Base-by-base conservation (phyloP, 148 eudicot species). In the Vaccinium darrowii region DNA sequence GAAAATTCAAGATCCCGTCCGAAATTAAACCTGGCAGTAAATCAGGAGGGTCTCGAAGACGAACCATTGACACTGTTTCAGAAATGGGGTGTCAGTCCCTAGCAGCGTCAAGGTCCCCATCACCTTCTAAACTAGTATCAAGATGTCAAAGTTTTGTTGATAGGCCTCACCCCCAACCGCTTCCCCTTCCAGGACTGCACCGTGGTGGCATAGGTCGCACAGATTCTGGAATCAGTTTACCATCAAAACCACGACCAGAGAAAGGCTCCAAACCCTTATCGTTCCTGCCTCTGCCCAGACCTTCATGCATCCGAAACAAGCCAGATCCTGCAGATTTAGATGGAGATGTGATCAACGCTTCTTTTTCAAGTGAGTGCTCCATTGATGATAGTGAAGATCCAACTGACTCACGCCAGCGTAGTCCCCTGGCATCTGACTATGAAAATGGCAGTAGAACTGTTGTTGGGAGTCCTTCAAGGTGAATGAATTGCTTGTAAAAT, bases 81-180 rank as follows among this genome's bases (percentile, higher is more conserved):
- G 98, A 92, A 79, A 90, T 82, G 88, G 96, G 94, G 73, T 86
- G 92, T 84, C 88, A 83, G 39, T 96, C 99, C 51, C 90, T 92
- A 77, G 91, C 92, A 47, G 93, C 81, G 75, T 95, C 98, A 51
- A 92, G 98, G 86, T 94, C 95, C 57, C 84, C 98, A 51, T 94
- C 98, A 79, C 99, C 99, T 77, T 91, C 98, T 25, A 95, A 93
- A 86, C 90, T 90, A 82, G 98, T 97, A 27, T 90, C 91, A 49
- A 90, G 98, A 87, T 97, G 98, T 90, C 99, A 97, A 82, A 97
- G 99, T 88, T 97, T 97, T 88, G 90, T 86, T 36, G 98, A 95
- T 87, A 91, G 98, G 81, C 91, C 98, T 78, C 88, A 78, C 86
- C 88, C 95, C n/a, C 97, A 96, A 86, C 95, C 98, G 76, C 97